Evolutionary conservation across 805 yeast species (phyloP), one percentile per base, ranked within the genome.

Genomic region (Saturnispora silvae): DNA sequence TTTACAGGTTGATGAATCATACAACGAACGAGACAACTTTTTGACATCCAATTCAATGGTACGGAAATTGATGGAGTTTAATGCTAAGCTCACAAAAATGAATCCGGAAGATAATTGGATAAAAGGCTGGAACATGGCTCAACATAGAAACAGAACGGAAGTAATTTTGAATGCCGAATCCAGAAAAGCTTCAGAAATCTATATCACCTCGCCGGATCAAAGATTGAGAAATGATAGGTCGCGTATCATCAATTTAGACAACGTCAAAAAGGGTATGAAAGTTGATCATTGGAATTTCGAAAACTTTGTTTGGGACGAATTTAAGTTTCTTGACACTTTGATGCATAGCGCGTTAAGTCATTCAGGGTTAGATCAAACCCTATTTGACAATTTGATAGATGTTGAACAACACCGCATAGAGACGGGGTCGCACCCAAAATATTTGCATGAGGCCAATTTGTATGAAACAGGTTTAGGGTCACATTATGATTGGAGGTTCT

Each of bases 401-500:
- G 18, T 37, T 20, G 47, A 44, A 26, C 25, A 37, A 19, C 9
- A 33, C 34, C 19, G 39, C 26, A 16, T 53, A 40, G 28, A 41
- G 14, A 28, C 31, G 22, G 36, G 38, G 28, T 20, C 32, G 27
- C 34, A 46, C 20, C 57, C 56, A 1, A 64, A 67, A 38, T 63
- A 64, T 47, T 64, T 68, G 39, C 54, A 57, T 34, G 74, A 69
- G 45, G 70, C 73, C 2, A 39, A 52, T 54, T 16, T 48, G 57
- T 42, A 60, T 29, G 44, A 27, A 27, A 40, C 28, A 9, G 20
- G 25, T 10, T 59, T 37, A 53, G 72, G 67, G 40, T 64, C 43
- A 35, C 73, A 68, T 45, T 65, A 50, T 46, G 74, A 68, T 44
- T 67, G 72, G 70, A 45, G 74, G 26, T 68, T 67, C 44, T 65